Percentiles rank a stretch among this genome's conserved stretches.
Evolutionary conservation across 371 early-diverging fungal genomes (phyloP).

Genomic region (Saksenaea vasiformis): DNA sequence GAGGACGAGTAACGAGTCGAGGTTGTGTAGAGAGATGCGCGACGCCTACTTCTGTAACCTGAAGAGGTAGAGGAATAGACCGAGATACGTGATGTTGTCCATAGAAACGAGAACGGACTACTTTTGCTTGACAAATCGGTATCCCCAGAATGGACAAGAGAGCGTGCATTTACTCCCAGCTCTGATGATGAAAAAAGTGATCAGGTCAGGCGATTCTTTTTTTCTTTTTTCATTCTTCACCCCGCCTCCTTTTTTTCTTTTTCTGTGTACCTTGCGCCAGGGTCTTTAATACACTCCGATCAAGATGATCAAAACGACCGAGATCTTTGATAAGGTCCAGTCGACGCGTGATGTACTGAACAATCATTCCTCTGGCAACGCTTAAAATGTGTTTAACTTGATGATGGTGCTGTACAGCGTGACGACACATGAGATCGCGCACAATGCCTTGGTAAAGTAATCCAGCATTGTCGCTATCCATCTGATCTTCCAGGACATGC

Average conservation of each 20-base stretch:
- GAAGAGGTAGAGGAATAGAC: not conserved
- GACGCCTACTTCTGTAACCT: not conserved
- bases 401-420: constrained; percentile 22
- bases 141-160: not conserved
- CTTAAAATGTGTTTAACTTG: constrained; percentile 23
- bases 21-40: not conserved
- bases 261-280: constrained; percentile 31
- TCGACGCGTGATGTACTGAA: constrained; percentile 23
- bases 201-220: not conserved
- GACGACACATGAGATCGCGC: constrained; percentile 27
- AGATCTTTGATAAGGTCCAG: constrained; percentile 16
- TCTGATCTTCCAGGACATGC: constrained; percentile 16
- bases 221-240: not conserved
- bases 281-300: constrained; percentile 19
- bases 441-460: constrained; percentile 34
- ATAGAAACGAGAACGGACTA: not conserved
- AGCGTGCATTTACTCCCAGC: not conserved
- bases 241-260: not conserved
- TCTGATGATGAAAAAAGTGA: not conserved
- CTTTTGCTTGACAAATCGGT: not conserved
- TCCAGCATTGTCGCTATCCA: constrained; percentile 25
- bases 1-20: not conserved
- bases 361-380: constrained; percentile 16
- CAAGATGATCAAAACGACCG: constrained; percentile 18
- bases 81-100: not conserved